A percentile compares a stretch with the other conserved stretches of the same genome.
Conservation (phyloP, 1,284 basidiomycete genomes). For the Ceratobasidium sp. region DNA sequence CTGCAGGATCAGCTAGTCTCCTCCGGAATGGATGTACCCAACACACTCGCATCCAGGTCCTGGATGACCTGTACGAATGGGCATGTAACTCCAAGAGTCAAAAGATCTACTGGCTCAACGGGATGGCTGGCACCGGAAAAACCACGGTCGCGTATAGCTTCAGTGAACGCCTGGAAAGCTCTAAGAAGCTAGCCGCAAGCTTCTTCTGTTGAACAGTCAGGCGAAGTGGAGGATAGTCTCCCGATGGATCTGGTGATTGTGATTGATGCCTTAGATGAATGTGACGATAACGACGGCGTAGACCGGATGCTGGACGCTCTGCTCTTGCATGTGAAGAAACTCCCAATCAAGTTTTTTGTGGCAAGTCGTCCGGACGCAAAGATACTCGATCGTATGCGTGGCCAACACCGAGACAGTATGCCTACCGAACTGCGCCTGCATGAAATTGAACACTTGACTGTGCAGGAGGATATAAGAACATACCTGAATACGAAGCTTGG, state of each 20-base stretch:
- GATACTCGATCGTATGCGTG: background rate
- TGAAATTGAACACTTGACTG: background rate
- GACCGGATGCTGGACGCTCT: background rate
- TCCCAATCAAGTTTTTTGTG: constrained; percentile 1
- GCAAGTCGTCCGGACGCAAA: background rate
- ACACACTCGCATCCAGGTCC: background rate
- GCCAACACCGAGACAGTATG: background rate
- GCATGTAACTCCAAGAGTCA: background rate
- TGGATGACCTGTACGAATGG: background rate
- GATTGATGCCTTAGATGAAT: constrained; percentile 1
- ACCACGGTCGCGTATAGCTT: constrained; percentile 18
- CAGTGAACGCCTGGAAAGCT: background rate
- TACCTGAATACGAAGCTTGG: background rate
- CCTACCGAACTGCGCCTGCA: background rate
- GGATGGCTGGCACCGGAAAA: constrained; percentile 11
- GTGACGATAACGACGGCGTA: background rate
- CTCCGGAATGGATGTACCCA: background rate
- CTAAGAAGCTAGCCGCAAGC: background rate
- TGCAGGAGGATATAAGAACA: background rate
- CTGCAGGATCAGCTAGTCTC: background rate
- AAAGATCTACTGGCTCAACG: constrained; percentile 24
- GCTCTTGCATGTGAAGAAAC: background rate
- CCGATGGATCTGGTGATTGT: background rate
- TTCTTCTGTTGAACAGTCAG: constrained; percentile 18
- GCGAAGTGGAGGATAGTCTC: background rate